Evolutionary conservation across 345 rosid species (phyloP), one percentile per base, ranked within the genome.

Genomic region (Dimocarpus longan): DNA sequence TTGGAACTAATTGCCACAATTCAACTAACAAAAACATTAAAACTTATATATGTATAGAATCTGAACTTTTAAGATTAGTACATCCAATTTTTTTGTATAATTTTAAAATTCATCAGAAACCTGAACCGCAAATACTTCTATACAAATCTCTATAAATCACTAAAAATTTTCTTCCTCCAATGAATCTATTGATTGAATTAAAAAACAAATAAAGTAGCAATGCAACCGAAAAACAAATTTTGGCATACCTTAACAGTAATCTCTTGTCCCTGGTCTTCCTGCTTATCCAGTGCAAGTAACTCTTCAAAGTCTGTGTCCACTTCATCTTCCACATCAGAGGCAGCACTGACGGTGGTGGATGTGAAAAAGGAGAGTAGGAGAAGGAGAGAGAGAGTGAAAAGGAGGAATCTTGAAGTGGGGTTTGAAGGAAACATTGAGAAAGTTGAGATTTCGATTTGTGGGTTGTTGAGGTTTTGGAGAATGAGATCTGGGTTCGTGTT

Each of bases 241-340:
- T 13, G 3, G 43, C 60, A 32, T 84, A 92, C 95, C 97, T 87
- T 90, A 78, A 91, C 91, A 15, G 82, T 65, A 79, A 94, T 74
- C 84, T 80, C 85, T 3, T 69, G 80, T 52, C 75, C 75, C 46
- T 56, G 84, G 22, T 59, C 82, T 46, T 82, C 76, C 46, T 75
- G 80, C 26, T 70, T 93, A 73, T 95, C 97, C 18, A 95, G 80
- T 8, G 93, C 90, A n/a, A 91, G 59, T 44, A 95, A 87, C 56
- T 95, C 88, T 32, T 89, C 85, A 13, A 91, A 83, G 64, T 89
- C 96, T 26, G 78, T 84, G 16, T 73, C 69, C 32, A 57, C 81
- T 3, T 70, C 85, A 43, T 77, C 84, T 4, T 50, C 78, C 15
- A 82, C 72, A 39, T 81, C 89, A 26, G 88, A 76, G 64, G 89